phyloP scores from a whole-genome alignment of 2,329 filamentous ascomycete genomes.

The Diaporthe citrichinensis region DNA sequence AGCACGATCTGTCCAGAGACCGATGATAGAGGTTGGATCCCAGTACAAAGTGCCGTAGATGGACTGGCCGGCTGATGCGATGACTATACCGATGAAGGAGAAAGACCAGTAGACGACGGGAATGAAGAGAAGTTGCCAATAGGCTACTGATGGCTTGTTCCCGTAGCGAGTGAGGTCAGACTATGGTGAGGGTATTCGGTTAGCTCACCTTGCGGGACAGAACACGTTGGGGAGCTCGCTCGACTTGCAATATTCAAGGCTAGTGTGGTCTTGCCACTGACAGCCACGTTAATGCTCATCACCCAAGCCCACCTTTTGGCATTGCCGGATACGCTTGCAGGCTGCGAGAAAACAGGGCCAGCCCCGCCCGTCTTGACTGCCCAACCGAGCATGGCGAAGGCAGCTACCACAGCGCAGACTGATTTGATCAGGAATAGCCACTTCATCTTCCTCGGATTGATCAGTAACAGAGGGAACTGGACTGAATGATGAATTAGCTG shows the following conservation, averaged over 20 bases:
- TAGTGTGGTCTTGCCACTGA: slow-evolving; percentile 63
- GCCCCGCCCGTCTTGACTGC: slow-evolving; percentile 36
- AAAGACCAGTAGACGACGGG: slow-evolving; percentile 62
- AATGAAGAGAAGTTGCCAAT: slow-evolving; percentile 62
- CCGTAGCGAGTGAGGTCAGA: slow-evolving; percentile 53
- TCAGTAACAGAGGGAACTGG: slow-evolving; percentile 58
- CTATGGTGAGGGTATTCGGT: slow-evolving; percentile 10
- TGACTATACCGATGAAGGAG: slow-evolving; percentile 62
- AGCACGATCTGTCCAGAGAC: slow-evolving; percentile 53
- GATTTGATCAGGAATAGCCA: slow-evolving; percentile 60
- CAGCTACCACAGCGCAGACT: slow-evolving; percentile 50
- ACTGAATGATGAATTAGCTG: slow-evolving; percentile 39
- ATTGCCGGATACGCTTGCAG: slow-evolving; percentile 53
- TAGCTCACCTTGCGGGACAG: background rate
- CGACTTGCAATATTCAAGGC: slow-evolving; percentile 61
- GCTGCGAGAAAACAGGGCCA: slow-evolving; percentile 44
- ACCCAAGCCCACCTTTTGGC: slow-evolving; percentile 59
- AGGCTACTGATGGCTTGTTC: slow-evolving; percentile 36
- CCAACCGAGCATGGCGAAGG: slow-evolving; percentile 41
- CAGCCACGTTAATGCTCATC: slow-evolving; percentile 61
- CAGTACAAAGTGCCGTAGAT: slow-evolving; percentile 62
- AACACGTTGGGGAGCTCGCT: background rate
- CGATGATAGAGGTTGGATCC: slow-evolving; percentile 64
- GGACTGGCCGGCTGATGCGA: slow-evolving; percentile 59
- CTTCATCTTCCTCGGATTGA: slow-evolving; percentile 59